Conservation (phyloP, 176 grass and related monocot species). For the Rhipidocladum racemiflorum region DNA sequence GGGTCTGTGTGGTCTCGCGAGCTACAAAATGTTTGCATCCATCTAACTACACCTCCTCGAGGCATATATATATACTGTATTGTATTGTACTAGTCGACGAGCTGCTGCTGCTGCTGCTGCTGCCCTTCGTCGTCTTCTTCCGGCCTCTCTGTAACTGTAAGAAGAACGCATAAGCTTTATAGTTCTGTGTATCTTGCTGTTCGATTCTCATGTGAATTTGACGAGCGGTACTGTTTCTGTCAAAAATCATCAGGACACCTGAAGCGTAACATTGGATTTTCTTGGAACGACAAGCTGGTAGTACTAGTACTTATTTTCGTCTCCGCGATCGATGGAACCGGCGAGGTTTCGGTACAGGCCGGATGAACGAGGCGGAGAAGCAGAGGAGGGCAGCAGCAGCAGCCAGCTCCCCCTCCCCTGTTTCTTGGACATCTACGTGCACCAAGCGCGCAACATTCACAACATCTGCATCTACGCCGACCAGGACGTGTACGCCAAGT, state of each 20-base stretch:
- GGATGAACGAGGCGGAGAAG: not conserved
- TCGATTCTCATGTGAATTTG: not conserved
- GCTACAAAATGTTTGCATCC: slow-evolving; percentile 2
- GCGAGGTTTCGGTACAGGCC: not conserved
- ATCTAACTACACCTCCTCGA: not conserved
- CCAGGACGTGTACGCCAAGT: slow-evolving; percentile 87
- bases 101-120: not conserved
- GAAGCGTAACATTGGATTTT: not conserved
- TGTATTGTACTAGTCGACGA: not conserved
- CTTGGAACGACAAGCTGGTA: not conserved
- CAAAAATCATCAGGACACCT: not conserved
- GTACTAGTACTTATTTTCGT: not conserved
- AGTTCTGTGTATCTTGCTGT: not conserved
- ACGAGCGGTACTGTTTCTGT: not conserved
- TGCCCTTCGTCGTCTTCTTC: not conserved
- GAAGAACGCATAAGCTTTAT: not conserved
- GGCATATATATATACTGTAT: not conserved
- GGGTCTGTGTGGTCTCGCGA: not conserved
- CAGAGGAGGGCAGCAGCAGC: not conserved
- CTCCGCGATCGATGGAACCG: not conserved
- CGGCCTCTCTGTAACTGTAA: not conserved
- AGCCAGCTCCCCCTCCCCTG: not conserved
- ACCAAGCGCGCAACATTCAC: slow-evolving; percentile 61
- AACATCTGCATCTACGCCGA: slow-evolving; percentile 93
- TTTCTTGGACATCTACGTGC: slow-evolving; percentile 66